phyloP scores from a whole-genome alignment of 192 early-diverging fungal genomes.

The Chytriomyces sp. region DNA sequence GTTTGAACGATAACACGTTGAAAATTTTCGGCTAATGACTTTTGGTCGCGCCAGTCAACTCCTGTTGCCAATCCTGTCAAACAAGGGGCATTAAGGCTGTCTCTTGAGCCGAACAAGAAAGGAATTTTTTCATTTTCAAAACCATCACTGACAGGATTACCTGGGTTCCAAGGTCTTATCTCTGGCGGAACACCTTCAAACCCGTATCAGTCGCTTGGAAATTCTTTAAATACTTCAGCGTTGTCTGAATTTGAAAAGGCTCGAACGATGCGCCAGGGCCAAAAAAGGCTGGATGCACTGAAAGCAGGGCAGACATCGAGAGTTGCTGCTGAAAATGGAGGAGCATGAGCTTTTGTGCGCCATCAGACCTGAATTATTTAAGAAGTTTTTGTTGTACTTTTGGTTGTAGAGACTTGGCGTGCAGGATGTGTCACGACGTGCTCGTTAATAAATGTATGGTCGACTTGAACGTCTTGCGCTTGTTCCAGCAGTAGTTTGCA shows the following conservation, averaged over 20 bases:
- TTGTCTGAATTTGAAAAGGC: conserved; percentile 26
- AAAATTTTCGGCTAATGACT: neutral
- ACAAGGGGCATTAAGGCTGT: neutral
- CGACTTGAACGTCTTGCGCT: too few relatives aligned
- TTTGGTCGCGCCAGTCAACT: neutral
- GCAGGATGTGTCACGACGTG: too few relatives aligned
- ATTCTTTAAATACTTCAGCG: neutral
- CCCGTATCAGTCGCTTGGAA: conserved; percentile 12
- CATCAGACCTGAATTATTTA: too few relatives aligned
- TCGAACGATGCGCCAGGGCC: neutral
- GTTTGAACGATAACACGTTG: neutral
- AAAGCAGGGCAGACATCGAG: neutral
- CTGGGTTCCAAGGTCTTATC: neutral
- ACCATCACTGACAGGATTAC: neutral
- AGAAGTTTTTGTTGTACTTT: too few relatives aligned
- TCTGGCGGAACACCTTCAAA: neutral
- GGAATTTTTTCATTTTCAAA: conserved; percentile 19
- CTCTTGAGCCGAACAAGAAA: conserved; percentile 10
- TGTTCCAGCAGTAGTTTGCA: too few relatives aligned
- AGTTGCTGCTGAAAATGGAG: too few relatives aligned
- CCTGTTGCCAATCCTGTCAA: neutral
- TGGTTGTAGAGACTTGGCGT: too few relatives aligned
- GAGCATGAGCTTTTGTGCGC: too few relatives aligned
- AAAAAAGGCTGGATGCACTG: conserved; percentile 13
- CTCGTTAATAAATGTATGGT: too few relatives aligned